These are phyloP conservation scores for Poa pratensis DNA, from an alignment of 176 grass and related monocot genomes.

Conservation along the genomic window DNA sequence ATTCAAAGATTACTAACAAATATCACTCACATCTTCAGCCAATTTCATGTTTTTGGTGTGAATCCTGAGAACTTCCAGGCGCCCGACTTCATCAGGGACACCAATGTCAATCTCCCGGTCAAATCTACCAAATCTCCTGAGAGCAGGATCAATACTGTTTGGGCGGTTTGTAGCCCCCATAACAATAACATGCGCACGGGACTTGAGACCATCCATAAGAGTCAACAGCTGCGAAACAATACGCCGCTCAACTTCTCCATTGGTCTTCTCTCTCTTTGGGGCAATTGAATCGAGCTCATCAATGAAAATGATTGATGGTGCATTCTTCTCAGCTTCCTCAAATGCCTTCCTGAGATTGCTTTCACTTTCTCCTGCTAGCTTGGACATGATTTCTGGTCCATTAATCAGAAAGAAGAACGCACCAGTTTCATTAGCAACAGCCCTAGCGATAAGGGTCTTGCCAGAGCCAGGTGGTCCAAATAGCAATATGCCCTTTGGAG, in stretches of 20 bases:
- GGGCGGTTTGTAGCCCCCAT: constrained; percentile 90
- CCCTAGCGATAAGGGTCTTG: constrained; percentile 79
- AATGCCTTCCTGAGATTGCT: constrained; percentile 89
- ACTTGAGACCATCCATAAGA: constrained; percentile 83
- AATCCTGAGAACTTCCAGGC: constrained; percentile 84
- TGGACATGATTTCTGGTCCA: constrained; percentile 92
- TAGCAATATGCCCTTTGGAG: constrained; percentile 82
- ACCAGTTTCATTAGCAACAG: constrained; percentile 87
- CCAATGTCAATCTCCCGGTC: constrained; percentile 90
- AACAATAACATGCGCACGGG: constrained; percentile 84
- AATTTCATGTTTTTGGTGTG: constrained; percentile 97
- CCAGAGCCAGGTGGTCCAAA: constrained; percentile 84
- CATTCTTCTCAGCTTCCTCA: constrained; percentile 93
- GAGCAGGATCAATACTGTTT: constrained; percentile 85
- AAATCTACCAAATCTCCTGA: constrained; percentile 84
- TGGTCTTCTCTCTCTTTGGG: constrained; percentile 84
- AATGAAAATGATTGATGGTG: constrained; percentile 87
- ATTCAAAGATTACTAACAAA: background rate
- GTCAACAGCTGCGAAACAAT: constrained; percentile 90
- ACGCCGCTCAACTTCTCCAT: constrained; percentile 84
- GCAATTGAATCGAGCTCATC: constrained; percentile 88
- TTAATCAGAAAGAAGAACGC: constrained; percentile 92
- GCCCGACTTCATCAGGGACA: constrained; percentile 85
- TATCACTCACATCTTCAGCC: constrained; percentile 70
- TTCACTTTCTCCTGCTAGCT: constrained; percentile 87